phyloP scores from a whole-genome alignment of 179 eudicot genomes.

The Actinidia chinensis region DNA sequence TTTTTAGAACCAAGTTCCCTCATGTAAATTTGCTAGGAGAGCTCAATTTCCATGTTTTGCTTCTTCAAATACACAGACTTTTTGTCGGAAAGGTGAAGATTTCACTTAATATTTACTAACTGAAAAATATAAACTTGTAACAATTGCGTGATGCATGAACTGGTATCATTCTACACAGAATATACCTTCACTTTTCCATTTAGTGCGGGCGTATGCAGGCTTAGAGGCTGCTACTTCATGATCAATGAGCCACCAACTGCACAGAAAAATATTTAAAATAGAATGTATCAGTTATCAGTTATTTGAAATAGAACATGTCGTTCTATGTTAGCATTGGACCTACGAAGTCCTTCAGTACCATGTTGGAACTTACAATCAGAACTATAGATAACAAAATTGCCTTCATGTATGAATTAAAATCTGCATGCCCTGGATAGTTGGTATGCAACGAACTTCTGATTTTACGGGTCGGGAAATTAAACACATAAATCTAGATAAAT shows the following conservation, averaged over 20 bases:
- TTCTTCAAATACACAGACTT: too few relatives aligned
- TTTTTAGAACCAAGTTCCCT: too few relatives aligned
- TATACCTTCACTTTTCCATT: conserved; percentile 98
- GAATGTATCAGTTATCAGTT: conserved; percentile 15
- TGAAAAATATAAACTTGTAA: too few relatives aligned
- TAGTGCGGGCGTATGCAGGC: conserved; percentile 78
- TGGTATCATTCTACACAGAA: too few relatives aligned
- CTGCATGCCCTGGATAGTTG: conserved; percentile 94
- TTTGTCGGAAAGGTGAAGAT: too few relatives aligned
- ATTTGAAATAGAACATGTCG: too few relatives aligned
- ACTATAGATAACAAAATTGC: conserved; percentile 75
- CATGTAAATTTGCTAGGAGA: too few relatives aligned
- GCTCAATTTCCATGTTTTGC: too few relatives aligned
- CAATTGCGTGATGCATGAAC: too few relatives aligned
- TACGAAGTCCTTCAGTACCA: neutral
- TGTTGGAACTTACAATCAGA: conserved; percentile 61
- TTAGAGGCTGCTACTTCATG: conserved; percentile 56
- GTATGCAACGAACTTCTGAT: conserved; percentile 96
- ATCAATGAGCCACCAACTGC: conserved; percentile 61
- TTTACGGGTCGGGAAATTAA: conserved; percentile 73
- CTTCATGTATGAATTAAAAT: conserved; percentile 91
- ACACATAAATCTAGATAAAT: conserved; percentile 18
- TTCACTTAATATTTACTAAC: too few relatives aligned
- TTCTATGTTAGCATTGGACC: conserved; percentile 10
- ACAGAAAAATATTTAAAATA: conserved; percentile 19